Evolutionary conservation across 345 rosid species (phyloP), one percentile per base, ranked within the genome.

Genomic region (Murraya paniculata): DNA sequence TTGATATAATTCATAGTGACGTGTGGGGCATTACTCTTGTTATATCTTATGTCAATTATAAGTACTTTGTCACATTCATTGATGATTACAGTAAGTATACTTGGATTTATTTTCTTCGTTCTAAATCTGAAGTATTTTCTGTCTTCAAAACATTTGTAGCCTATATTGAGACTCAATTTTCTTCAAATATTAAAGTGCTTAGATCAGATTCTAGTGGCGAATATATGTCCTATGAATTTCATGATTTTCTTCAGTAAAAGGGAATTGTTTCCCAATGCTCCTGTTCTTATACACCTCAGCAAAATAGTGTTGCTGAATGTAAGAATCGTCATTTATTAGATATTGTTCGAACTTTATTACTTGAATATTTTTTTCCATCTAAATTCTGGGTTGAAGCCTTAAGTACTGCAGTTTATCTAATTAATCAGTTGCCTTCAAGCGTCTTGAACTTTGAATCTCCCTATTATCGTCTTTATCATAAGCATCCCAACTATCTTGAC

Each of bases 271-370:
- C 66, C 1, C 50, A 81, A 4, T 21, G 33, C 0, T 81, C 68
- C 6, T 81, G 38, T 55, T 38, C 77, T 24, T 71, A 53, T 9
- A 77, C 71, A 3, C 77, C 80, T 24, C 36, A 81, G 4, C 27
- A 76, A 31, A 64, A 81, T 60, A 65, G 53, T 0, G 65, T 64
- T 0, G 50, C 4, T 0, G 53, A 81, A 22, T 2, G 76, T 0
- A 80, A 80, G 25, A 62, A 77, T 28, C n/a, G 58, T 8, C 78
- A 81, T n/a, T n/a, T 77, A 3, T 41, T 81, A 9, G 71, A 81
- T 16, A 21, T 66, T 16, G 25, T 60, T 77, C 66, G 45, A 4
- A 72, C 68, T 5, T 16, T 81, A 50, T 64, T 25, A 66, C 21
- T 53, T 53, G 57, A 53, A 19, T 53, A 0, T 18, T 53, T 53